A percentile compares a stretch with the other conserved stretches of the same genome.
These are phyloP conservation scores for Malus fusca DNA, from an alignment of 306 rosid genomes.

Conservation along the genomic window DNA sequence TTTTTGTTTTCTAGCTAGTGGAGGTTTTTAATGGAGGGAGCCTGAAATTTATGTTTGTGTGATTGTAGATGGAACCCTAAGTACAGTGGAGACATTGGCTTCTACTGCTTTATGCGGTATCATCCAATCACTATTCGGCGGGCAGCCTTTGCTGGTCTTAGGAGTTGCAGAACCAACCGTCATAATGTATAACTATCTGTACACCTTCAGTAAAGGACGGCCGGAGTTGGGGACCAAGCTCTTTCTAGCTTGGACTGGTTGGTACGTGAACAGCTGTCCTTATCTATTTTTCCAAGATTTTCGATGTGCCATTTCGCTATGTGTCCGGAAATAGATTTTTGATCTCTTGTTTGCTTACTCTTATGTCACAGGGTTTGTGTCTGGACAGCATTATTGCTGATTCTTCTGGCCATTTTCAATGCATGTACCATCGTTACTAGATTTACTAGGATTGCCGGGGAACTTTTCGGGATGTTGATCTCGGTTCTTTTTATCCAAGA, in stretches of 20 bases:
- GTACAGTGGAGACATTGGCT: slow-evolving; percentile 78
- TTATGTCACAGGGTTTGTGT: slow-evolving; percentile 64
- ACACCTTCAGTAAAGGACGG: slow-evolving; percentile 55
- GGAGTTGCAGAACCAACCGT: slow-evolving; percentile 98
- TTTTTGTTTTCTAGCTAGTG: not conserved
- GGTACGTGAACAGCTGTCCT: slow-evolving; percentile 31
- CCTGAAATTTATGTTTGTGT: slow-evolving; percentile 1
- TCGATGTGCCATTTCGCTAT: not conserved
- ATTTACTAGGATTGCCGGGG: slow-evolving; percentile 88
- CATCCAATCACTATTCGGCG: slow-evolving; percentile 79
- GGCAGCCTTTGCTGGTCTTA: slow-evolving; percentile 71
- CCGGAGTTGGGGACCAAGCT: slow-evolving; percentile 52
- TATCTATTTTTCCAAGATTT: not conserved
- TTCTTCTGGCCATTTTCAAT: slow-evolving; percentile 73
- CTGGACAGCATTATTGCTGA: slow-evolving; percentile 65
- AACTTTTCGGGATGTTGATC: slow-evolving; percentile 82
- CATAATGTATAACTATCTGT: slow-evolving; percentile 79
- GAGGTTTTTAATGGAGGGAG: not conserved
- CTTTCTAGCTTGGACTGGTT: slow-evolving; percentile 83
- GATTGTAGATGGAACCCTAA: slow-evolving; percentile 66
- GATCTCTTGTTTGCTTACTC: not conserved
- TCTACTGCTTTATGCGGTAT: slow-evolving; percentile 91
- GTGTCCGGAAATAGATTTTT: not conserved
- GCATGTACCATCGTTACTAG: slow-evolving; percentile 56
- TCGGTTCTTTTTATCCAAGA: slow-evolving; percentile 77